Evolutionary conservation across 345 rosid species (phyloP).

Genomic region (Linum trigynum): DNA sequence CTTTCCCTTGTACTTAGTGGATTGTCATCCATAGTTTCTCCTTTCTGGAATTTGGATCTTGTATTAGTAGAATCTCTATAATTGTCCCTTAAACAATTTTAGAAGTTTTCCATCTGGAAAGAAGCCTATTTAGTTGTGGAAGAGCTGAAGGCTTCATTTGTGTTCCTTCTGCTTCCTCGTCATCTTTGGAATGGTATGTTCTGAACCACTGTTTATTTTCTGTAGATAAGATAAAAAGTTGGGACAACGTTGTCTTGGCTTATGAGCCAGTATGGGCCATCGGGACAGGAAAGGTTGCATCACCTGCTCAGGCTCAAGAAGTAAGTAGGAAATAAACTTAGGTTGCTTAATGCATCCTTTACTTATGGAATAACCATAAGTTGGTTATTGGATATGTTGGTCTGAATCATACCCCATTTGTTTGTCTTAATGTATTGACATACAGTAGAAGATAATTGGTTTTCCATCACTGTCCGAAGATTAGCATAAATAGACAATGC

Average conservation of each 20-base stretch:
- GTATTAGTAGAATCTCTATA: not conserved
- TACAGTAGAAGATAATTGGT: not conserved
- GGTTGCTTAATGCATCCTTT: not conserved
- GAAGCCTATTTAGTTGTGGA: not conserved
- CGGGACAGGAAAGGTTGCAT: conserved; percentile 76
- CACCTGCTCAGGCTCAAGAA: conserved; percentile 74
- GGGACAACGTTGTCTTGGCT: conserved; percentile 58
- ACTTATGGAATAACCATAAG: not conserved
- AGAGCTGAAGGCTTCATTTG: not conserved
- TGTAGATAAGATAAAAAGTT: conserved; percentile 44
- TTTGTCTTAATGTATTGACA: not conserved
- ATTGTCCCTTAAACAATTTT: too few relatives aligned
- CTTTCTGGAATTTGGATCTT: not conserved
- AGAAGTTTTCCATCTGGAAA: not conserved
- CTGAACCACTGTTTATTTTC: not conserved
- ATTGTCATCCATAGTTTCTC: not conserved
- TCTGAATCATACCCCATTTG: not conserved
- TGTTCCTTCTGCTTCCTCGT: not conserved
- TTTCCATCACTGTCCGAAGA: not conserved
- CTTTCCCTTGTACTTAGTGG: not conserved
- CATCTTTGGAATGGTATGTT: not conserved
- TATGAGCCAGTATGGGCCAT: conserved; percentile 88
- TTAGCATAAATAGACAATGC: not conserved
- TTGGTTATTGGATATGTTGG: not conserved
- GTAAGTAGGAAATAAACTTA: conserved; percentile 22